A percentile compares a stretch with the other conserved stretches of the same genome.
phyloP scores from a whole-genome alignment of 2,329 filamentous ascomycete genomes.

The Beauveria medogensis region DNA sequence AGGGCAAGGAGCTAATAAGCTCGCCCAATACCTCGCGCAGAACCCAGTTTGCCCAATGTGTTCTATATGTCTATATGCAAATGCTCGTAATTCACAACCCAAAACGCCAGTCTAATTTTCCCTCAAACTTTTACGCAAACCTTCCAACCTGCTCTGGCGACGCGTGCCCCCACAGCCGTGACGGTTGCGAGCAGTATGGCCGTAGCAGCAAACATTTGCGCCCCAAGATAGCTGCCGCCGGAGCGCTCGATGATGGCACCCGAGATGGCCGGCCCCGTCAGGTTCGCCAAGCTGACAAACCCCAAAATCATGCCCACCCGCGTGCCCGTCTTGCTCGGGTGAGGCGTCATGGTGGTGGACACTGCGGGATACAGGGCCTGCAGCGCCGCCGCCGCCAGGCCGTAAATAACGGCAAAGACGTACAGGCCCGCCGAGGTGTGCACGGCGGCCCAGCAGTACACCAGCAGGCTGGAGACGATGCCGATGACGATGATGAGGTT shows the following conservation, averaged over 20 bases:
- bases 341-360: constrained; percentile 31
- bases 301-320: constrained; percentile 29
- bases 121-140: constrained; percentile 4
- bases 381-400: constrained; percentile 40
- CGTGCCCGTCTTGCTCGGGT: constrained; percentile 24
- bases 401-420: constrained; percentile 33
- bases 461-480: constrained; percentile 15
- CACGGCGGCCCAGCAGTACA: constrained; percentile 25
- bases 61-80: background rate
- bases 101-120: background rate
- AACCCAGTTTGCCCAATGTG: background rate
- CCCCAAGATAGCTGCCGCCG: constrained; percentile 13
- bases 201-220: constrained; percentile 41
- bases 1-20: too few relatives aligned
- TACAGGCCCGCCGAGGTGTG: constrained; percentile 18
- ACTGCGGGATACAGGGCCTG: constrained; percentile 44
- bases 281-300: constrained; percentile 21
- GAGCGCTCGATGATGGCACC: constrained; percentile 14
- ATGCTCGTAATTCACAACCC: background rate
- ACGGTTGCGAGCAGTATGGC: constrained; percentile 45
- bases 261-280: constrained; percentile 22
- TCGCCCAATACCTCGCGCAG: too few relatives aligned
- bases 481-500: constrained; percentile 39
- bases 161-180: constrained; percentile 37
- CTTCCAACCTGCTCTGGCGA: constrained; percentile 26